Evolutionary conservation across 2,329 filamentous ascomycete genomes (phyloP).

Genomic region (Colletotrichum higginsianum): DNA sequence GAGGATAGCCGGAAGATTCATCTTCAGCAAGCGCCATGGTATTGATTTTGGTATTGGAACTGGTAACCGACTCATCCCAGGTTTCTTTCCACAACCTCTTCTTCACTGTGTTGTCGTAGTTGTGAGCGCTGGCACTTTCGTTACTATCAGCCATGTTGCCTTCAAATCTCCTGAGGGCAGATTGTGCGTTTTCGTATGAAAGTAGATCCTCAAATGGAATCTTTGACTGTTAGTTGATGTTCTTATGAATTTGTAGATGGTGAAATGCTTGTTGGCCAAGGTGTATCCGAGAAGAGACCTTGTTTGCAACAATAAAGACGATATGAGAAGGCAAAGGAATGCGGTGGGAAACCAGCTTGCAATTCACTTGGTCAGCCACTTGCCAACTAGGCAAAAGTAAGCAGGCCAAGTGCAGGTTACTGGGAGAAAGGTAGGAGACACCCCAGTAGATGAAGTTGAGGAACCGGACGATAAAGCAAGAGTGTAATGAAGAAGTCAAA

Average conservation of each 20-base stretch:
- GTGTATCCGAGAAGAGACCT: background rate
- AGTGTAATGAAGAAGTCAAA: too few species aligned
- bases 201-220: slow-evolving; percentile 32
- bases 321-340: background rate
- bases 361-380: too few species aligned
- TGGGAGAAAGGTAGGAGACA: background rate
- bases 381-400: background rate
- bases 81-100: slow-evolving; percentile 30
- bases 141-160: slow-evolving; percentile 1
- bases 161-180: slow-evolving; percentile 23
- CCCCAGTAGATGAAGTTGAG: too few species aligned
- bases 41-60: slow-evolving; percentile 7
- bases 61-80: slow-evolving; percentile 18
- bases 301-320: background rate
- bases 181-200: slow-evolving; percentile 24
- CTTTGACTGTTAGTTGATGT: slow-evolving; percentile 13
- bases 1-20: slow-evolving; percentile 9
- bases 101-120: background rate
- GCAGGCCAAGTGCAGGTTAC: background rate
- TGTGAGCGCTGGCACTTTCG: background rate
- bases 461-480: too few species aligned
- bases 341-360: background rate
- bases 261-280: background rate
- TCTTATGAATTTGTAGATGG: background rate
- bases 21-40: slow-evolving; percentile 29